phyloP scores from a whole-genome alignment of 75 land plant genomes.

The Selaginella moellendorffii region DNA sequence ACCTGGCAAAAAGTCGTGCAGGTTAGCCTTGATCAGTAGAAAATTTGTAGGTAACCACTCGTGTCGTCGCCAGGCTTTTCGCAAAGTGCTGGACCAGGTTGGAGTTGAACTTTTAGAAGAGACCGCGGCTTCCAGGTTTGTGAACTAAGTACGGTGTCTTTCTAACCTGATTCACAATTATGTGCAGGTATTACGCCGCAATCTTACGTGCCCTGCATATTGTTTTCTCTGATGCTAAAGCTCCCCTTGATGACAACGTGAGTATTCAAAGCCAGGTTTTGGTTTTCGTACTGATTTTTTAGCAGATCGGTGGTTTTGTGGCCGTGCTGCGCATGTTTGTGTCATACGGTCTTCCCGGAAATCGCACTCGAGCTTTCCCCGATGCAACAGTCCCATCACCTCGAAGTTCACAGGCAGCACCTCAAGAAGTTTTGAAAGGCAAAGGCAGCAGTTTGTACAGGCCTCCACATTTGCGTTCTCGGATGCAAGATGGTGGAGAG shows the following conservation, averaged over 20 bases:
- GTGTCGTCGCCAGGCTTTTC: constrained; percentile 4
- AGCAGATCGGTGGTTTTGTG: constrained; percentile 71
- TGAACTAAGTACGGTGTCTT: background rate
- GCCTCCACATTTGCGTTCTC: constrained; percentile 66
- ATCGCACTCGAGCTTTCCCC: background rate
- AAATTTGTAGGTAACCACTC: background rate
- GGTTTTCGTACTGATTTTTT: background rate
- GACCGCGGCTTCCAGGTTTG: constrained; percentile 12
- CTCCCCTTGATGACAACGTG: constrained; percentile 73
- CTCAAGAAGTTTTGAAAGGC: constrained; percentile 14
- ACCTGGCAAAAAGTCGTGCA: background rate
- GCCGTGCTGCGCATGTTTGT: constrained; percentile 54
- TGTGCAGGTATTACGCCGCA: constrained; percentile 59
- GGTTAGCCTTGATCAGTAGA: background rate
- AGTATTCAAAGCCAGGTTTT: background rate
- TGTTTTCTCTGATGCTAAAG: constrained; percentile 55
- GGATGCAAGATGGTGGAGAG: background rate
- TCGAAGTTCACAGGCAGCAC: constrained; percentile 7
- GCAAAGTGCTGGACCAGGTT: background rate
- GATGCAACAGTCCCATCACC: background rate
- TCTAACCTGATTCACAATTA: background rate
- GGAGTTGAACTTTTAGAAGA: constrained; percentile 5
- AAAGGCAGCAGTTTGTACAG: constrained; percentile 41
- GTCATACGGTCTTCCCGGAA: constrained; percentile 45
- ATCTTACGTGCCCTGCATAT: constrained; percentile 63